phyloP scores from a whole-genome alignment of 2,329 filamentous ascomycete genomes.

The Colletotrichum sp. region DNA sequence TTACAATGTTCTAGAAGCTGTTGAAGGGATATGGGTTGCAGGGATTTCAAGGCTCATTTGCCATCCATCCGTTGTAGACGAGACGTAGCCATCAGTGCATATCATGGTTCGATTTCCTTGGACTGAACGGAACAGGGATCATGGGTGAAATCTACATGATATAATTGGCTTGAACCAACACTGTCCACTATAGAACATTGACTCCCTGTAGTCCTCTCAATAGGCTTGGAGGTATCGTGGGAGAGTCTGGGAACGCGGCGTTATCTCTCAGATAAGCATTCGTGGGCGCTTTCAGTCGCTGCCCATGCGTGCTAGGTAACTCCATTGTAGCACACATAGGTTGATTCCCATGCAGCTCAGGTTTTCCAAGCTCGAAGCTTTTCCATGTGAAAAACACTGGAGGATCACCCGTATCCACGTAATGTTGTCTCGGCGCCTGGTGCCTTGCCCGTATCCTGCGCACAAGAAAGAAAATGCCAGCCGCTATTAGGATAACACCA shows the following conservation, averaged over 20 bases:
- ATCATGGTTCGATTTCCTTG: background rate
- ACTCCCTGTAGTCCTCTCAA: background rate
- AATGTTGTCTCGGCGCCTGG: background rate
- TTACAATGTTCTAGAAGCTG: background rate
- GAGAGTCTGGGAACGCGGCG: background rate
- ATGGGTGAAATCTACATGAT: background rate
- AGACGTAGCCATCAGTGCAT: background rate
- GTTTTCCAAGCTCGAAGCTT: background rate
- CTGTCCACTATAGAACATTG: background rate
- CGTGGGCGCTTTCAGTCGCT: background rate
- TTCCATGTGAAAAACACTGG: background rate
- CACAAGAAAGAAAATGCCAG: background rate
- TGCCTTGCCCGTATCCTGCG: background rate
- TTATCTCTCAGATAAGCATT: background rate
- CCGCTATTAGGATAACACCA: background rate
- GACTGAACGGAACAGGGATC: background rate
- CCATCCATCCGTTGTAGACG: background rate
- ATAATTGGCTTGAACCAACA: accelerated
- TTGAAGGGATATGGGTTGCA: background rate
- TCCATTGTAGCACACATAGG: background rate
- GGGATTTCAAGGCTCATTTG: background rate
- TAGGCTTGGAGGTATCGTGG: background rate
- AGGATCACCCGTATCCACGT: background rate
- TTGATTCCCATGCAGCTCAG: background rate
- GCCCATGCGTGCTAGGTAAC: background rate